phyloP scores from a whole-genome alignment of 768 basidiomycete genomes.

The Amanita molliuscula region DNA sequence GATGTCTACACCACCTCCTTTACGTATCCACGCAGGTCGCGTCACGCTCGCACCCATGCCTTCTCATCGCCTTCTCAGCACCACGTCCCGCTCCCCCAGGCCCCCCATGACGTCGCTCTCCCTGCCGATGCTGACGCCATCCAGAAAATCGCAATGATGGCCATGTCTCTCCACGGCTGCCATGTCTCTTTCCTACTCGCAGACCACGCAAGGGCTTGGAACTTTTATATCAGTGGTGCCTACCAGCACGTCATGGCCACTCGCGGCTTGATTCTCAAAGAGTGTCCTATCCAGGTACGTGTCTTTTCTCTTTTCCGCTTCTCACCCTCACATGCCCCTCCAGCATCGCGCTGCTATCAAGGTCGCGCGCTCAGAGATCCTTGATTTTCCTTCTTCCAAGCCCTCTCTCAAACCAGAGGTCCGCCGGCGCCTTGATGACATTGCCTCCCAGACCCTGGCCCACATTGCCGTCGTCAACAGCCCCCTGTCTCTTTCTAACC shows the following conservation, averaged over 20 bases:
- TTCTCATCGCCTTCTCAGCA: constrained; percentile 25
- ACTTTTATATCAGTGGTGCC: constrained; percentile 83
- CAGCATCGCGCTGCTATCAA: constrained; percentile 83
- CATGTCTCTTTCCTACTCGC: constrained; percentile 71
- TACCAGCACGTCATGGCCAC: constrained; percentile 92
- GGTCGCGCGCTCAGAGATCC: constrained; percentile 86
- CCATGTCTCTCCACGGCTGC: constrained; percentile 73
- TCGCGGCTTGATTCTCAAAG: constrained; percentile 81
- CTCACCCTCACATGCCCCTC: constrained; percentile 9
- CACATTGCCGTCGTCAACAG: constrained; percentile 93
- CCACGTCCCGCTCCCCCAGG: constrained; percentile 28
- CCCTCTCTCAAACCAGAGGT: constrained; percentile 77
- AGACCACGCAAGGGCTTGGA: constrained; percentile 70
- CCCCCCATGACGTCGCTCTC: constrained; percentile 26
- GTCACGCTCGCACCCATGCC: constrained; percentile 45
- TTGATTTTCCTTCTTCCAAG: constrained; percentile 74
- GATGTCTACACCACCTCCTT: constrained; percentile 95
- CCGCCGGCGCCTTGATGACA: constrained; percentile 80
- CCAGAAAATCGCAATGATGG: constrained; percentile 67
- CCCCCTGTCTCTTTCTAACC: constrained; percentile 60
- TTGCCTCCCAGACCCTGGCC: constrained; percentile 85
- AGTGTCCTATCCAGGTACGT: constrained; percentile 75
- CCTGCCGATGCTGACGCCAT: constrained; percentile 61
- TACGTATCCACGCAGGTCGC: constrained; percentile 78
- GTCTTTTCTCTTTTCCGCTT: constrained; percentile 6